phyloP scores from a whole-genome alignment of 768 basidiomycete genomes.

The Termitomyces sp. region DNA sequence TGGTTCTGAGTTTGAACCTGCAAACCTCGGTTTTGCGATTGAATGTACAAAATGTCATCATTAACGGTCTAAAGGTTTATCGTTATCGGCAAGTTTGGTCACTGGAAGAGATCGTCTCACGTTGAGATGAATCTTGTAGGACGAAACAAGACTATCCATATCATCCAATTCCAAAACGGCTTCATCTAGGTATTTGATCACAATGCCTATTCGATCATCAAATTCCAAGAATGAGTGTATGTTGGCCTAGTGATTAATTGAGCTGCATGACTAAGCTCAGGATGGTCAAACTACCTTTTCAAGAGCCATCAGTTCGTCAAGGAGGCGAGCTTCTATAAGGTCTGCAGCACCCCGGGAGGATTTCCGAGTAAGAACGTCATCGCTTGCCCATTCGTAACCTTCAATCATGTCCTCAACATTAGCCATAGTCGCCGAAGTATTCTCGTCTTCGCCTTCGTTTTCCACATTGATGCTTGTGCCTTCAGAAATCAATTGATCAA shows the following conservation, averaged over 20 bases:
- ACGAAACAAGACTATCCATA: slow-evolving; percentile 83
- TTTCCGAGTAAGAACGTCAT: slow-evolving; percentile 63
- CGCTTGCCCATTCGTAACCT: slow-evolving; percentile 94
- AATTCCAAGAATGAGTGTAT: slow-evolving; percentile 96
- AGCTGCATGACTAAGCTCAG: neutral
- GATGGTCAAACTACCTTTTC: slow-evolving; percentile 62
- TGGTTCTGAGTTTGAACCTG: slow-evolving; percentile 99
- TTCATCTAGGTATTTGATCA: slow-evolving; percentile 86
- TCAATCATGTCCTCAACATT: slow-evolving; percentile 99
- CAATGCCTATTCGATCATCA: slow-evolving; percentile 83
- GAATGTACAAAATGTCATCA: slow-evolving; percentile 94
- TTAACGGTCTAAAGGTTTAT: slow-evolving; percentile 63
- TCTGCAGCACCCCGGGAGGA: slow-evolving; percentile 74
- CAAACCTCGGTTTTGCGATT: slow-evolving; percentile 92
- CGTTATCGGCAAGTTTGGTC: neutral
- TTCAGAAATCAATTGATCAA: slow-evolving; percentile 63
- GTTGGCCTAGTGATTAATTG: slow-evolving; percentile 60
- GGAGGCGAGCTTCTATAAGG: slow-evolving; percentile 82
- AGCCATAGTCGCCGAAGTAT: slow-evolving; percentile 73
- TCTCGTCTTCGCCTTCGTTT: slow-evolving; percentile 62
- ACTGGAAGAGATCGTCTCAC: slow-evolving; percentile 37
- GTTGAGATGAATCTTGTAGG: slow-evolving; percentile 96
- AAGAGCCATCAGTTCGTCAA: slow-evolving; percentile 87
- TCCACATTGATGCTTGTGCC: slow-evolving; percentile 36
- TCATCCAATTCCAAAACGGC: slow-evolving; percentile 84